Base-by-base conservation (phyloP, 371 early-diverging fungal genomes). In the Chytridium lagenaria region DNA sequence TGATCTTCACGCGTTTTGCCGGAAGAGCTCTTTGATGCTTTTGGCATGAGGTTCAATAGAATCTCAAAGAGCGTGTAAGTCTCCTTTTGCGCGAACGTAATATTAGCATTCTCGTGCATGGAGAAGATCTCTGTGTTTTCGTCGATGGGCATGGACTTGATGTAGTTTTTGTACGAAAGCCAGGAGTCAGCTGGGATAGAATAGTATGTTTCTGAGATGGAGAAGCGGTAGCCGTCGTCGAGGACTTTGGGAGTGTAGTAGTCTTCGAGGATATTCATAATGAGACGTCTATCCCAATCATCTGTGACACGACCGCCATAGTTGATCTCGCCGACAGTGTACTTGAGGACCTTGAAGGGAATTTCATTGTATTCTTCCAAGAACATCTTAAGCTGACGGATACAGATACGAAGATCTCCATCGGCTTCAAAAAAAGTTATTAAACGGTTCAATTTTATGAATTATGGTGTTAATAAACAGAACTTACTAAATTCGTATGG, bases 231-330 rank as follows among this genome's bases (percentile, higher is more conserved):
- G 1, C 77, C 78, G 66, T 86, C 85, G 34, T 83, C 81, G 0
- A 88, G 71, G 15, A 80, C 84, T 28, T 77, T 74, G 0, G 84
- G 83, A 15, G 78, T 78, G 71, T 85, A 86, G 73, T 71, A 88
- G 69, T 86, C 88, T 12, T 82, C 85, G 19, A 87, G 71, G 52
- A 88, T 84, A 71, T 72, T 85, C 84, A 84, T 82, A 50, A 88
- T 86, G 44, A 88, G 71, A 22, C 88, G 79, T 19, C 87, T 78
- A 68, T 88, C 88, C 83, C 85, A 84, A 59, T 87, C 87, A 64
- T 88, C 88, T 7, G 88, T 88, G 19, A 88, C 88, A 19, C 88
- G 80, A 3, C 88, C 88, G 51, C 88, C 88, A 66, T 88, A 85
- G 69, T 88, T 87, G 78, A 88, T 85, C 69, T 87, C 84, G 3